Conservation (phyloP, 306 rosid genomes). For the Lotus japonicus region DNA sequence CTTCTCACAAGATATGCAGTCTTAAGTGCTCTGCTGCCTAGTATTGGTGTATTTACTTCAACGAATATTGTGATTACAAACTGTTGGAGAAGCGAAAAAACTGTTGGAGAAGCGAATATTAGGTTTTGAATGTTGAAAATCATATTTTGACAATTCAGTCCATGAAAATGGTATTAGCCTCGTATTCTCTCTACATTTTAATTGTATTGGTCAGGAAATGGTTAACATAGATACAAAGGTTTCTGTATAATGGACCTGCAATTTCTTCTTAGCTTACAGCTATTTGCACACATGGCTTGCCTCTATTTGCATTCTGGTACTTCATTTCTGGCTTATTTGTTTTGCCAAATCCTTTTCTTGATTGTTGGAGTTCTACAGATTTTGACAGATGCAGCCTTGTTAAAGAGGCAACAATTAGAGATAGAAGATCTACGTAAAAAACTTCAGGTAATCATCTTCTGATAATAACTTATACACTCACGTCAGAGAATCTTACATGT, state of each 20-base stretch:
- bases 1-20: background rate
- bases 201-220: background rate
- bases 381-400: slow-evolving; percentile 86
- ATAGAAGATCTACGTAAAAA: slow-evolving; percentile 84
- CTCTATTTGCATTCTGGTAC: background rate
- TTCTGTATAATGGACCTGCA: slow-evolving; percentile 1
- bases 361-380: slow-evolving; percentile 40
- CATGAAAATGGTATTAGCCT: background rate
- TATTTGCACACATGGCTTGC: background rate
- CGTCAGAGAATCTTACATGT: slow-evolving; percentile 2
- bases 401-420: slow-evolving; percentile 88
- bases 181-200: background rate
- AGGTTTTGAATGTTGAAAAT: background rate
- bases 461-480: slow-evolving; percentile 10
- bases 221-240: background rate
- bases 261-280: background rate
- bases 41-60: background rate
- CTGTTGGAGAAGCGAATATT: background rate
- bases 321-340: background rate
- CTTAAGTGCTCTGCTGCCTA: background rate
- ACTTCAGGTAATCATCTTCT: slow-evolving; percentile 58
- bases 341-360: background rate
- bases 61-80: background rate
- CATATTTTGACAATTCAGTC: background rate
- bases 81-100: background rate